These are phyloP conservation scores for Gnomoniopsis smithogilvyi DNA, from an alignment of 2,329 filamentous ascomycete species.

Conservation along the genomic window DNA sequence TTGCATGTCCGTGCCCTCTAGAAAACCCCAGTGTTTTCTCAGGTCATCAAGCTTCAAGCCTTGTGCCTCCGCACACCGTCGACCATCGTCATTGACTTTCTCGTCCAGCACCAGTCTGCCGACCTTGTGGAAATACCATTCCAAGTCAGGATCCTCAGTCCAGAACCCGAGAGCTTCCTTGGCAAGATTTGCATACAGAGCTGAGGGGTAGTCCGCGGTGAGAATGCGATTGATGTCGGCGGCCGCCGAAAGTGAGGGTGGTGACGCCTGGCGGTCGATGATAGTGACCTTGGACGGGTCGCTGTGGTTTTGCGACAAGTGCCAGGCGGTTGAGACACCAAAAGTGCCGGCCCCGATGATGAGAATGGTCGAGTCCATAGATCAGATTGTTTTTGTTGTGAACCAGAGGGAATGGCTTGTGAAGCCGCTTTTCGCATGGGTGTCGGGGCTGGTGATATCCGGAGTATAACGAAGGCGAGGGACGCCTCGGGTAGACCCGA, in stretches of 20 bases:
- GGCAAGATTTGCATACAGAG: conserved; percentile 8
- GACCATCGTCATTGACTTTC: neutral
- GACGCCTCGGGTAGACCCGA: too few species aligned
- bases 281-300: conserved; percentile 5
- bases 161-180: conserved; percentile 8
- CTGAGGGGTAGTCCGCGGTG: conserved; percentile 6
- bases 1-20: neutral
- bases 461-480: too few species aligned
- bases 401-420: too few species aligned
- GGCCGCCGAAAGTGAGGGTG: neutral
- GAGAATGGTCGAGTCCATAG: conserved; percentile 4
- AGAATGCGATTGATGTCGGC: conserved; percentile 11
- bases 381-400: neutral
- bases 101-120: conserved; percentile 8
- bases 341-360: conserved; percentile 10
- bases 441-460: too few species aligned
- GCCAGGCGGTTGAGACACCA: conserved; percentile 7
- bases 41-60: neutral
- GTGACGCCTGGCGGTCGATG: conserved; percentile 1
- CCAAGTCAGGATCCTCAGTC: conserved; percentile 5
- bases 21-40: neutral
- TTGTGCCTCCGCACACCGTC: neutral
- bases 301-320: conserved; percentile 1
- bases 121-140: conserved; percentile 6
- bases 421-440: too few species aligned